Evolutionary conservation across 306 rosid genomes (phyloP).

Genomic region (Trifolium dubium): DNA sequence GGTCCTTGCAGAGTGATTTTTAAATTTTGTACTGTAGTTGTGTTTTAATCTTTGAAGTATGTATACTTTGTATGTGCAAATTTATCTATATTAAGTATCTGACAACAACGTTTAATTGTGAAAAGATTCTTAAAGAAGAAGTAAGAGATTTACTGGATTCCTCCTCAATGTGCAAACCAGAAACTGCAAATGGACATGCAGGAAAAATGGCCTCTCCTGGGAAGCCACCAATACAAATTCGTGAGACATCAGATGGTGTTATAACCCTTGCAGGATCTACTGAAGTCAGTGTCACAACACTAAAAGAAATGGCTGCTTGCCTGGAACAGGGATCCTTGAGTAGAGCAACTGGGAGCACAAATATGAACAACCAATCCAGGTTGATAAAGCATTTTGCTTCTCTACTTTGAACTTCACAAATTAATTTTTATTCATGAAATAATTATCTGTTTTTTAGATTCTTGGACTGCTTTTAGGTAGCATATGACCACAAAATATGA

Average conservation of each 20-base stretch:
- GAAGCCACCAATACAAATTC: slow-evolving; percentile 97
- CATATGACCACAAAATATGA: slow-evolving; percentile 6
- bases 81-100: slow-evolving; percentile 45
- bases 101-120: slow-evolving; percentile 47
- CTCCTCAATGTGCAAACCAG: slow-evolving; percentile 73
- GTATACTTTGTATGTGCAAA: slow-evolving; percentile 15
- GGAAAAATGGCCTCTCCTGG: slow-evolving; percentile 74
- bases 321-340: slow-evolving; percentile 94
- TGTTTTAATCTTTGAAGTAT: slow-evolving; percentile 36
- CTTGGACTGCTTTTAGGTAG: slow-evolving; percentile 23
- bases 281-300: slow-evolving; percentile 81
- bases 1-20: slow-evolving; percentile 39
- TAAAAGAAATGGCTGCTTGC: slow-evolving; percentile 95
- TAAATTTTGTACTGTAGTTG: slow-evolving; percentile 33
- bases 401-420: slow-evolving; percentile 34
- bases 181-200: slow-evolving; percentile 79
- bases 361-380: slow-evolving; percentile 99
- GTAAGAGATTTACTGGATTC: slow-evolving; percentile 94
- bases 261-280: slow-evolving; percentile 98
- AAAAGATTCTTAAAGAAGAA: slow-evolving; percentile 96
- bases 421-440: slow-evolving; percentile 1
- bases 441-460: slow-evolving; percentile 22
- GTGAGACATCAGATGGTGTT: slow-evolving; percentile 98
- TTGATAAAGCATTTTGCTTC: slow-evolving; percentile 47
- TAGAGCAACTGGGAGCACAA: slow-evolving; percentile 99